Percentiles rank a stretch among this genome's conserved stretches.
Conservation (phyloP, 768 basidiomycete genomes). For the Melanogaster broomeanus region DNA sequence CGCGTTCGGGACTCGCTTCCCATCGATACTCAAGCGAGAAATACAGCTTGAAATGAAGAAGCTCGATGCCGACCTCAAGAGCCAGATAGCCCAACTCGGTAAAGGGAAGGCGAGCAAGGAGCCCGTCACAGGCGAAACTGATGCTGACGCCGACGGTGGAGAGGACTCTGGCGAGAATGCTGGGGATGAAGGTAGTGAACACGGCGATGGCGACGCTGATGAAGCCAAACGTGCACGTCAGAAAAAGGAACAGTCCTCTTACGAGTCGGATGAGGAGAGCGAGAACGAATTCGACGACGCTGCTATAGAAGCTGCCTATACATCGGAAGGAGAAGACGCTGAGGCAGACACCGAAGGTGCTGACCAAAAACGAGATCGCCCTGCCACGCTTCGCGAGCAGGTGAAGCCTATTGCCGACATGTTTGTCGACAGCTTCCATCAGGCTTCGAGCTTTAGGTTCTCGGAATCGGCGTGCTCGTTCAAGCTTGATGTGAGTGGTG, state of each 20-base stretch:
- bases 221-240: conserved; percentile 74
- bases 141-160: conserved; percentile 55
- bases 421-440: conserved; percentile 61
- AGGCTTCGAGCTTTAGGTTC: conserved; percentile 75
- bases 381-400: conserved; percentile 39
- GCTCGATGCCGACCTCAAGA: conserved; percentile 75
- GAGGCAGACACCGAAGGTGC: conserved; percentile 32
- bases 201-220: conserved; percentile 82
- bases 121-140: conserved; percentile 44
- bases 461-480: conserved; percentile 68
- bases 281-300: conserved; percentile 51
- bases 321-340: conserved; percentile 45
- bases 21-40: conserved; percentile 80
- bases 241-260: conserved; percentile 71
- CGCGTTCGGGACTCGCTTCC: conserved; percentile 74
- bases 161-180: conserved; percentile 42
- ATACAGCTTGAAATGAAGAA: conserved; percentile 85
- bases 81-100: conserved; percentile 79
- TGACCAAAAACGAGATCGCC: conserved; percentile 18
- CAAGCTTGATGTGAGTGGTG: conserved; percentile 71
- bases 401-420: conserved; percentile 45
- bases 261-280: conserved; percentile 58
- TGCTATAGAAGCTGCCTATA: conserved; percentile 64
- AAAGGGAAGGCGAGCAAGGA: conserved; percentile 63
- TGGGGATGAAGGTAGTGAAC: conserved; percentile 73